phyloP scores from a whole-genome alignment of 1,284 basidiomycete species.

The Rhodotorula glutinis region DNA sequence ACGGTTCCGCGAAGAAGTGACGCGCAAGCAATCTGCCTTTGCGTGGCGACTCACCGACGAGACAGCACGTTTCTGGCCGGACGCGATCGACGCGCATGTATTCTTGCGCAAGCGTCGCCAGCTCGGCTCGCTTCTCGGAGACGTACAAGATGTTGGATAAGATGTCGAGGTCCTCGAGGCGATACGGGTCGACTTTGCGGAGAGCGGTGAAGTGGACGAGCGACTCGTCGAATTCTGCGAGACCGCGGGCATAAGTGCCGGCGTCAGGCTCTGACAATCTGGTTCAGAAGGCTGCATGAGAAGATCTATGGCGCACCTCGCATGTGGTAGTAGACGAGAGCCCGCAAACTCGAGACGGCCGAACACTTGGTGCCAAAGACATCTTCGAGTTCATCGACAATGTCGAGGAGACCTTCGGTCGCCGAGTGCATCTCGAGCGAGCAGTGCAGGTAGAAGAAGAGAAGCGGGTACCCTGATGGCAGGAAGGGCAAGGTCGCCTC shows the following conservation, averaged over 20 bases:
- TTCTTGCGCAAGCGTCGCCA: slow-evolving; percentile 88
- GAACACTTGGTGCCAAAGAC: slow-evolving; percentile 73
- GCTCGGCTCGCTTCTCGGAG: slow-evolving; percentile 78
- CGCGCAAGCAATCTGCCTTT: too few relatives aligned
- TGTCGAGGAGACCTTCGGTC: slow-evolving; percentile 67
- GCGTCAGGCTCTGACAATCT: too few relatives aligned
- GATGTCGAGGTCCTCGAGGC: slow-evolving; percentile 92
- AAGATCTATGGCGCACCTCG: slow-evolving; percentile 74
- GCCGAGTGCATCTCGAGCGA: slow-evolving; percentile 85
- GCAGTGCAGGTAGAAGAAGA: slow-evolving; percentile 85
- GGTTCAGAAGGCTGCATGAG: too few relatives aligned
- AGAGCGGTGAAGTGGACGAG: slow-evolving; percentile 79
- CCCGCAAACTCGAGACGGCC: slow-evolving; percentile 80
- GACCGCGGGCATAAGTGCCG: too few relatives aligned
- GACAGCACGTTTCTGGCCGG: slow-evolving; percentile 88
- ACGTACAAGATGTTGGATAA: slow-evolving; percentile 98
- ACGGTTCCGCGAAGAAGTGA: too few relatives aligned
- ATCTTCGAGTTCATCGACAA: slow-evolving; percentile 74
- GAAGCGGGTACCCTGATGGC: slow-evolving; percentile 66
- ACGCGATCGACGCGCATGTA: slow-evolving; percentile 83
- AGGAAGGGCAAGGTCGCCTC: slow-evolving; percentile 58
- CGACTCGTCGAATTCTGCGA: slow-evolving; percentile 76
- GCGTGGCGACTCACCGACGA: slow-evolving; percentile 63
- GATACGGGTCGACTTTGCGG: slow-evolving; percentile 73
- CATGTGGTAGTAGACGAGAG: slow-evolving; percentile 82